Evolutionary conservation across 176 grass and related monocot species (phyloP).

Genomic region (Carex pumila): DNA sequence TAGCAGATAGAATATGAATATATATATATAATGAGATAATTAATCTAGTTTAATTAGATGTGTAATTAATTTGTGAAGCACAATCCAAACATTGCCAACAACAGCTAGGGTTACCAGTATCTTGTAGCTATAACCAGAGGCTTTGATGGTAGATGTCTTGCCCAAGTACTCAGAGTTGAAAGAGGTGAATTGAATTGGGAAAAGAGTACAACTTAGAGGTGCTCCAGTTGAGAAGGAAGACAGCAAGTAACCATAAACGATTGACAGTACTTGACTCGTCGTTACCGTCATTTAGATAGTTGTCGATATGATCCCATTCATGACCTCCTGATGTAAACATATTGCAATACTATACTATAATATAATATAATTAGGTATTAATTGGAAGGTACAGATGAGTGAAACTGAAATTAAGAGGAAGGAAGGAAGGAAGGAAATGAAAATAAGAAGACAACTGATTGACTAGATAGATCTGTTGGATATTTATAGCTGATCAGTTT

Average conservation of each 20-base stretch:
- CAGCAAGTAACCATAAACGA: not conserved
- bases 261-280: not conserved
- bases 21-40: not conserved
- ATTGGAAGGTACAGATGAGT: not conserved
- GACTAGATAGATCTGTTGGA: not conserved
- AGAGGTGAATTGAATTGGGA: not conserved
- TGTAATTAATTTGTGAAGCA: not conserved
- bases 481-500: not conserved
- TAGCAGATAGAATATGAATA: not conserved
- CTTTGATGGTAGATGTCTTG: not conserved
- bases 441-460: not conserved
- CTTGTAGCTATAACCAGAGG: not conserved
- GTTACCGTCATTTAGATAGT: not conserved
- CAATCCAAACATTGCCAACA: not conserved
- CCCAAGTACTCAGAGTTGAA: too few species aligned
- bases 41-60: not conserved
- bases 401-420: not conserved
- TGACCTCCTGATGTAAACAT: not conserved
- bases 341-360: not conserved
- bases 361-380: not conserved
- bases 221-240: not conserved
- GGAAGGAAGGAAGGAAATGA: not conserved
- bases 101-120: not conserved
- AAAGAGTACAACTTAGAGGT: not conserved
- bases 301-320: not conserved